Conservation (phyloP, 306 rosid species). For the Echinosophora koreensis region DNA sequence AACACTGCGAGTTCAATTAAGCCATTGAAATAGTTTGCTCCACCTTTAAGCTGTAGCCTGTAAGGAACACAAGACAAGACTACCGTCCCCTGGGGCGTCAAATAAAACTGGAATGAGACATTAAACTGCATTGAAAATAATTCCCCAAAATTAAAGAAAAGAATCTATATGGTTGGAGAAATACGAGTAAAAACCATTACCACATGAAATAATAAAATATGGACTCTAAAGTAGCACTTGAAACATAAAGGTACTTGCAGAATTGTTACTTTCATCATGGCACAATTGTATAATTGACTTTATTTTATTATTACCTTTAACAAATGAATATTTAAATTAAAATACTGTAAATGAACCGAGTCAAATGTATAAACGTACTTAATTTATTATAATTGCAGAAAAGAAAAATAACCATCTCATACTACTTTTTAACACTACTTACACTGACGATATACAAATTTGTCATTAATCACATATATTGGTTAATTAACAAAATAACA, state of each 20-base stretch:
- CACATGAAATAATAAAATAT: slow-evolving; percentile 7
- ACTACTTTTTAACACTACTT: no score
- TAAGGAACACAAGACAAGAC: not conserved
- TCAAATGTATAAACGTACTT: slow-evolving; percentile 12
- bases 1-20: slow-evolving; percentile 39
- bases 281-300: not conserved
- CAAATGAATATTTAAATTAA: slow-evolving; percentile 11
- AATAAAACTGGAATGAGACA: slow-evolving; percentile 12
- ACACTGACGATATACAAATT: no score
- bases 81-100: not conserved
- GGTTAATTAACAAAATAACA: no score
- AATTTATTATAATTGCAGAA: not conserved
- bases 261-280: not conserved
- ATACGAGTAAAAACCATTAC: not conserved
- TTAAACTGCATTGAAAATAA: slow-evolving; percentile 22
- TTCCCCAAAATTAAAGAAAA: not conserved
- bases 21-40: slow-evolving; percentile 3
- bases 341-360: not conserved
- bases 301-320: not conserved
- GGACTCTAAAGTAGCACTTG: not conserved
- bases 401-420: no score
- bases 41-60: not conserved
- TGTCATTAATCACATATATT: no score
- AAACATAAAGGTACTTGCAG: not conserved
- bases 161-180: slow-evolving; percentile 7